Percentiles rank a stretch among this genome's conserved stretches.
These are phyloP conservation scores for Entomortierella parvispora DNA, from an alignment of 192 early-diverging fungal genomes.

Conservation along the genomic window DNA sequence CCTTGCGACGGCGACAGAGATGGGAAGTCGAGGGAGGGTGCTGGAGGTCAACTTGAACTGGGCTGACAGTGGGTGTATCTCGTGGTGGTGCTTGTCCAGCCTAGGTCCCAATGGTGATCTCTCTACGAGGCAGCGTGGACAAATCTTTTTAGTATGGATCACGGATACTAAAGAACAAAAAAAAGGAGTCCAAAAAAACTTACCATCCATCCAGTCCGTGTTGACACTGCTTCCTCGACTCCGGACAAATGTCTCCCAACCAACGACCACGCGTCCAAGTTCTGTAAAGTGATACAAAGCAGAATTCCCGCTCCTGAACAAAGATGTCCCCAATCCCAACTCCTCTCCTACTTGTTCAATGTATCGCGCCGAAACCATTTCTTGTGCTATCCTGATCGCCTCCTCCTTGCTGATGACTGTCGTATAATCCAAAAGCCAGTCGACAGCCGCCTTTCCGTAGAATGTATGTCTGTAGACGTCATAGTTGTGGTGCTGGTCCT, in stretches of 20 bases:
- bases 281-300: constrained; percentile 48
- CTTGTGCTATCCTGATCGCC: constrained; percentile 52
- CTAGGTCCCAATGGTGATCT: constrained; percentile 12
- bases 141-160: constrained; percentile 26
- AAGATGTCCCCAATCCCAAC: neutral
- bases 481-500: constrained; percentile 48
- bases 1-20: constrained; percentile 16
- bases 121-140: constrained; percentile 19
- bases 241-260: constrained; percentile 36
- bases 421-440: constrained; percentile 63
- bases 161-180: constrained; percentile 16
- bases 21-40: constrained; percentile 22
- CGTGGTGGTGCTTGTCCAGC: constrained; percentile 6
- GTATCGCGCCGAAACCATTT: constrained; percentile 57
- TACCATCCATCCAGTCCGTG: constrained; percentile 47
- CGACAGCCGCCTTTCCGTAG: constrained; percentile 54
- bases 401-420: constrained; percentile 61
- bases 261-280: constrained; percentile 45
- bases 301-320: constrained; percentile 36
- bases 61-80: constrained; percentile 16
- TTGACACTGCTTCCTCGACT: constrained; percentile 15
- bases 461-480: constrained; percentile 55
- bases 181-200: constrained; percentile 10
- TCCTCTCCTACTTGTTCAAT: constrained; percentile 55
- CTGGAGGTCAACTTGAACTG: constrained; percentile 39